Conservation (phyloP, 2,329 filamentous ascomycete genomes). For the Ceratocystis albifundus region DNA sequence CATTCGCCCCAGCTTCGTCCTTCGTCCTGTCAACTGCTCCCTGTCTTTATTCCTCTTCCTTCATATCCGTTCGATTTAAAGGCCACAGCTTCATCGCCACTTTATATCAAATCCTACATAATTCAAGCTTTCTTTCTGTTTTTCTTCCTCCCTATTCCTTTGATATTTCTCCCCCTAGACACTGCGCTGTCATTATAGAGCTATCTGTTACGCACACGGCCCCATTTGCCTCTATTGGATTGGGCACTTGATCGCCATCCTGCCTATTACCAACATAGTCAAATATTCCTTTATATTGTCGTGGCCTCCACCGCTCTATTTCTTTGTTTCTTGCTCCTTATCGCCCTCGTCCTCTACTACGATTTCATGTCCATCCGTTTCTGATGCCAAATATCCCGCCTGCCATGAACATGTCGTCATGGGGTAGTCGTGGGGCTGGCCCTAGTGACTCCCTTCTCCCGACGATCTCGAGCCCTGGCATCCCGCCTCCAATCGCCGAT, state of each 20-base stretch:
- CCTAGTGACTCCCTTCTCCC: slow-evolving; percentile 21
- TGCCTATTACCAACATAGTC: neutral
- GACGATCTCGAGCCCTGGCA: slow-evolving; percentile 20
- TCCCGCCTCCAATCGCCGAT: slow-evolving; percentile 24
- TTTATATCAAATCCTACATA: slow-evolving; percentile 2
- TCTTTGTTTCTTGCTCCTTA: neutral
- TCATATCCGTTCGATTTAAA: slow-evolving; percentile 2
- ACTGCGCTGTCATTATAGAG: neutral
- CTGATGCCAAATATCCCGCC: slow-evolving; percentile 6
- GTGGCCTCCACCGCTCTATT: neutral
- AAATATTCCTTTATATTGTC: neutral
- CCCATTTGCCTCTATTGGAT: neutral
- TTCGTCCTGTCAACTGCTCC: slow-evolving; percentile 1
- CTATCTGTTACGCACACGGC: neutral
- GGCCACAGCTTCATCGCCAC: slow-evolving; percentile 8
- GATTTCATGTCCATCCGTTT: neutral
- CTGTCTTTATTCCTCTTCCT: neutral
- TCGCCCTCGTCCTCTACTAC: neutral
- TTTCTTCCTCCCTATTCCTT: neutral
- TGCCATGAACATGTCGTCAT: slow-evolving; percentile 22
- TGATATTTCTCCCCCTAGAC: neutral
- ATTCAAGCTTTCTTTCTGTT: neutral
- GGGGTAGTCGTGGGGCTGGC: slow-evolving; percentile 19
- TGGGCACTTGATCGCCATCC: neutral
- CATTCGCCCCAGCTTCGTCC: neutral